Conservation (phyloP, 164 flowering plant species). For the Tinospora cordifolia region DNA sequence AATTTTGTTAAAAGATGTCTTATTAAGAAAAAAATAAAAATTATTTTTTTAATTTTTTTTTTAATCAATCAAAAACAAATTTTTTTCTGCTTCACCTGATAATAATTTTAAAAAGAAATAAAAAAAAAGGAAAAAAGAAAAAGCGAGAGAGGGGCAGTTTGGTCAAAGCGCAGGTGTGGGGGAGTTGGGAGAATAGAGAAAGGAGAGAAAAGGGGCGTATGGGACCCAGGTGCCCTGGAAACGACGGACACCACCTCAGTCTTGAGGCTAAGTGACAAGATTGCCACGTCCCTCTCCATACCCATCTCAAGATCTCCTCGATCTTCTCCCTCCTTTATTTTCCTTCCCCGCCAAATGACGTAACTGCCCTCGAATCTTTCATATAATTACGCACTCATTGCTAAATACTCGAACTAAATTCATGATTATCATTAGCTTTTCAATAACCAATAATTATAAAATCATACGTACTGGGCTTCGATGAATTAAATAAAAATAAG, state of each 20-base stretch:
- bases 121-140: neutral
- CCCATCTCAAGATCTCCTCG: conserved; percentile 13
- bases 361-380: neutral
- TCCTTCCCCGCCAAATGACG: neutral
- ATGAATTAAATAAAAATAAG: too few species aligned
- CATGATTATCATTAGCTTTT: too few species aligned
- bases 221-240: conserved; percentile 13
- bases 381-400: too few species aligned
- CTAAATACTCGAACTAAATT: too few species aligned
- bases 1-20: too few species aligned
- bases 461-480: too few species aligned
- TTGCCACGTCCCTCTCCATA: conserved; percentile 10
- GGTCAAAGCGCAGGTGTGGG: neutral
- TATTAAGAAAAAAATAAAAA: too few species aligned
- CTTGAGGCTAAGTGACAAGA: conserved; percentile 19
- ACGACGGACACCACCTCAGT: conserved; percentile 35
- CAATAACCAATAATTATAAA: too few species aligned
- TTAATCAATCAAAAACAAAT: too few species aligned
- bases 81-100: too few species aligned
- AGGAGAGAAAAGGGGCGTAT: neutral
- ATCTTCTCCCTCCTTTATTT: neutral
- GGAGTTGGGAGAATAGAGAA: neutral
- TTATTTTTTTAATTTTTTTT: too few species aligned
- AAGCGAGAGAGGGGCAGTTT: conserved; percentile 7
- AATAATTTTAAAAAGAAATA: too few species aligned